phyloP scores from a whole-genome alignment of 495 filamentous ascomycete genomes.

The Tirmania nivea region DNA sequence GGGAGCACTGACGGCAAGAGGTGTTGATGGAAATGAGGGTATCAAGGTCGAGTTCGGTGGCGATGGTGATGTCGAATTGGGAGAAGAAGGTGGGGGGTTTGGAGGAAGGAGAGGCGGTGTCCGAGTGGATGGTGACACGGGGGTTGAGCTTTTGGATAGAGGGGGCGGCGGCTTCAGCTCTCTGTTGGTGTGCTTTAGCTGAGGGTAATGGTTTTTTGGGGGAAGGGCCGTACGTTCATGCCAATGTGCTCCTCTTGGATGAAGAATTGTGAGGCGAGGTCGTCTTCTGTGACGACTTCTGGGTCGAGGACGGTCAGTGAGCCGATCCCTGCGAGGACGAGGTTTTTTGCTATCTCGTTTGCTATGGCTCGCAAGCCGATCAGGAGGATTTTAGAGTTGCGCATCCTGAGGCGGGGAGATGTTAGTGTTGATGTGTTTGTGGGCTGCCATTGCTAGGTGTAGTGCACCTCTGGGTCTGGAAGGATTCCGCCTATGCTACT shows the following conservation, averaged over 20 bases:
- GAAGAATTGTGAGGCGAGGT: constrained; percentile 80
- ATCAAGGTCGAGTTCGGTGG: constrained; percentile 61
- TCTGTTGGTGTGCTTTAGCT: constrained; percentile 14
- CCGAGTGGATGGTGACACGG: constrained; percentile 53
- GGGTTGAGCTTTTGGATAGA: constrained; percentile 74
- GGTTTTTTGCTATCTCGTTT: constrained; percentile 89
- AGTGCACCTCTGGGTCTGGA: background rate
- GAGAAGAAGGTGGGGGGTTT: constrained; percentile 52
- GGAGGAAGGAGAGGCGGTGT: constrained; percentile 37
- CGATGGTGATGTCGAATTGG: constrained; percentile 67
- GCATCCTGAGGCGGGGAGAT: constrained; percentile 34
- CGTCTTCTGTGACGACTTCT: constrained; percentile 50
- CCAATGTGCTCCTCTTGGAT: constrained; percentile 47
- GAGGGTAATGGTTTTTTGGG: background rate
- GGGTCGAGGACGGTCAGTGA: constrained; percentile 79
- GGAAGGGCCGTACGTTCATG: constrained; percentile 34
- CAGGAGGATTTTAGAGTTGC: constrained; percentile 74
- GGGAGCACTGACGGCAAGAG: constrained; percentile 47
- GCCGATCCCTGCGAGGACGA: constrained; percentile 86
- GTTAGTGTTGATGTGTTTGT: background rate
- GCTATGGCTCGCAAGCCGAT: constrained; percentile 75
- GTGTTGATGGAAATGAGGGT: constrained; percentile 57
- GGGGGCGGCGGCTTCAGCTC: constrained; percentile 61
- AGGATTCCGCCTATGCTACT: constrained; percentile 3
- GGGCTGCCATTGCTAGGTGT: background rate